phyloP scores from a whole-genome alignment of 129 eudicot species.

The Saposhnikovia divaricata region DNA sequence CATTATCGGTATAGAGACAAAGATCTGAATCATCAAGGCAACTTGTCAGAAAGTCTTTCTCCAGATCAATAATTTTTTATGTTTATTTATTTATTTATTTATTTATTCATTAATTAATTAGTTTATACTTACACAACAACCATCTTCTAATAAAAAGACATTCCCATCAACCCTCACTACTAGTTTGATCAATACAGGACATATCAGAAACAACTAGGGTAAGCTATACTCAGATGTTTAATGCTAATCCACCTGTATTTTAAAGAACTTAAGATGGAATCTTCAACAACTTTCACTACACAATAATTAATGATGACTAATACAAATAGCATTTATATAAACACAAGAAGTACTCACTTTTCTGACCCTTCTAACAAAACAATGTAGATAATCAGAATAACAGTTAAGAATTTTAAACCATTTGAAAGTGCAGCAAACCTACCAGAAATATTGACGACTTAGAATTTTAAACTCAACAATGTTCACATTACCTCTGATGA shows the following conservation, averaged over 20 bases:
- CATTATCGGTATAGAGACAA: slow-evolving; percentile 16
- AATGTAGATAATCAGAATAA: not conserved
- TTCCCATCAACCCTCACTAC: not conserved
- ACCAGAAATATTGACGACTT: not conserved
- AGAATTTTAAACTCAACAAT: not conserved
- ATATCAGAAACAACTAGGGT: not conserved
- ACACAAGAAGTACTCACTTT: not conserved
- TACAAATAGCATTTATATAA: not conserved
- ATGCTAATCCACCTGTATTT: not conserved
- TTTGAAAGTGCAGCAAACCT: slow-evolving; percentile 7
- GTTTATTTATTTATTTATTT: not conserved
- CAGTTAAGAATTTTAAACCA: slow-evolving; percentile 8
- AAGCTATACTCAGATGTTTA: not conserved
- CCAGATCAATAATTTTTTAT: not conserved
- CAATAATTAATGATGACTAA: not conserved
- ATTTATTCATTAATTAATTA: not conserved
- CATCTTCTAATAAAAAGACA: slow-evolving; percentile 5
- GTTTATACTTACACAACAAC: not conserved
- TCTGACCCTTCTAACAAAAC: no score
- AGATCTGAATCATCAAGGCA: not conserved
- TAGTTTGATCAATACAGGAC: not conserved
- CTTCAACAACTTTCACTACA: not conserved
- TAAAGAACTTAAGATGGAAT: not conserved
- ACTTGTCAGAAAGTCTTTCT: slow-evolving; percentile 3
- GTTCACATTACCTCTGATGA: slow-evolving; percentile 58